Conservation (phyloP, 352 stramenopile genomes). For the Phytophthora niederhauseri region DNA sequence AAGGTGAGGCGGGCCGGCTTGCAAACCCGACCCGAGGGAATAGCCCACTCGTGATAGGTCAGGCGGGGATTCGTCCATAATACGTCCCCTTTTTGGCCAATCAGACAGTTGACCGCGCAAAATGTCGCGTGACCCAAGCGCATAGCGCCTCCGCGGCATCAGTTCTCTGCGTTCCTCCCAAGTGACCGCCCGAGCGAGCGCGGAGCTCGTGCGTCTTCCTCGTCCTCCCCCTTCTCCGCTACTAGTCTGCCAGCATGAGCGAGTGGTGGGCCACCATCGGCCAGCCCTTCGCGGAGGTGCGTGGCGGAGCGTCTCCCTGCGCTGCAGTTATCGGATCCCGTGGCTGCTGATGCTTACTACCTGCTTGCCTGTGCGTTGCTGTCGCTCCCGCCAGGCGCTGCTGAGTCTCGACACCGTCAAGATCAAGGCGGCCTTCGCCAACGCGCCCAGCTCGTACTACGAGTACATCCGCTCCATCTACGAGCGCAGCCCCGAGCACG, state of each 20-base stretch:
- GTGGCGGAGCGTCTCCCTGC: not conserved
- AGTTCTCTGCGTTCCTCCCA: slow-evolving; percentile 14
- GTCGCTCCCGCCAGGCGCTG: slow-evolving; percentile 45
- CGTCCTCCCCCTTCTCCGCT: not conserved
- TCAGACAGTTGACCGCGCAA: slow-evolving; percentile 2
- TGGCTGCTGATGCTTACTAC: not conserved
- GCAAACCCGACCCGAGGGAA: slow-evolving; percentile 9
- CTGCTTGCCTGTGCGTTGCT: no score
- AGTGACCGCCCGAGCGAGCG: not conserved
- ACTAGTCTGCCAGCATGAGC: slow-evolving; percentile 53
- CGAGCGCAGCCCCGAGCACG: slow-evolving; percentile 91
- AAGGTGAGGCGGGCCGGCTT: not conserved
- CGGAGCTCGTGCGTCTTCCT: not conserved
- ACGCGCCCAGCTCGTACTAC: slow-evolving; percentile 75
- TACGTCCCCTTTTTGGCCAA: slow-evolving; percentile 6
- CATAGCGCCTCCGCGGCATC: slow-evolving; percentile 5
- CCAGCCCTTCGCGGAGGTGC: slow-evolving; percentile 73
- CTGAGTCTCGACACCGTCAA: slow-evolving; percentile 60
- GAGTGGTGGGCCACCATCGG: slow-evolving; percentile 83
- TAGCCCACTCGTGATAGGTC: not conserved
- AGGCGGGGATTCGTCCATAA: slow-evolving; percentile 12
- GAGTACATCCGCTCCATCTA: slow-evolving; percentile 88
- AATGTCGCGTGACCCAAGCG: slow-evolving; percentile 22
- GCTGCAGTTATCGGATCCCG: not conserved
- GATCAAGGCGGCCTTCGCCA: slow-evolving; percentile 67